A percentile compares a stretch with the other conserved stretches of the same genome.
phyloP scores from a whole-genome alignment of 495 filamentous ascomycete genomes.

The Penicillium parvum region DNA sequence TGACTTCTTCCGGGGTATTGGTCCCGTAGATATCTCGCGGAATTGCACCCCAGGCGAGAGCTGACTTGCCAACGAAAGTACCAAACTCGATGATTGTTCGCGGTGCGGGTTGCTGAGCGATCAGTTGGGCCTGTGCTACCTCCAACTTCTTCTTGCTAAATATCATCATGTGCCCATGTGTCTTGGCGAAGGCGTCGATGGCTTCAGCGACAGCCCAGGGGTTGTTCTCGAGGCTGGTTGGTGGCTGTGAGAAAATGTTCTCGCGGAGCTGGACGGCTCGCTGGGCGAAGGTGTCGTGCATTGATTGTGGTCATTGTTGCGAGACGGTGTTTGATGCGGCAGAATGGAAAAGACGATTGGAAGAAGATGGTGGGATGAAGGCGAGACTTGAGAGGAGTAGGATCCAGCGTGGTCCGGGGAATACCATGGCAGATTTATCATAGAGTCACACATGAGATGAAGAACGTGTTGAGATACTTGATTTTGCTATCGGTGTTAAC shows the following conservation, averaged over 20 bases:
- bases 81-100: conserved; percentile 29
- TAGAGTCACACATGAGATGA: too few relatives aligned
- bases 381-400: not conserved
- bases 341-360: not conserved
- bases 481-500: not conserved
- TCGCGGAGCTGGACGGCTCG: conserved; percentile 15
- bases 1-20: conserved; percentile 7
- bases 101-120: conserved; percentile 16
- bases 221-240: conserved; percentile 16
- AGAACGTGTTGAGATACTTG: too few relatives aligned
- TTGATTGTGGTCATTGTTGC: not conserved
- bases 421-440: too few relatives aligned
- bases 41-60: conserved; percentile 27
- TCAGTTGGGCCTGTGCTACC: conserved; percentile 9
- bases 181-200: conserved; percentile 19
- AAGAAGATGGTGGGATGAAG: conserved; percentile 2
- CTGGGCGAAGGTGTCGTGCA: conserved; percentile 7
- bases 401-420: not conserved
- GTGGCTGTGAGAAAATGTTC: conserved; percentile 21
- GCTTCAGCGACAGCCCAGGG: conserved; percentile 21
- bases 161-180: conserved; percentile 25
- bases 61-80: conserved; percentile 32
- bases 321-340: not conserved
- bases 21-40: conserved; percentile 24
- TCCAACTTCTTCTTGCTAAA: conserved; percentile 18